phyloP scores from a whole-genome alignment of 2,329 filamentous ascomycete genomes.

The Pestalotiopsis sp. region DNA sequence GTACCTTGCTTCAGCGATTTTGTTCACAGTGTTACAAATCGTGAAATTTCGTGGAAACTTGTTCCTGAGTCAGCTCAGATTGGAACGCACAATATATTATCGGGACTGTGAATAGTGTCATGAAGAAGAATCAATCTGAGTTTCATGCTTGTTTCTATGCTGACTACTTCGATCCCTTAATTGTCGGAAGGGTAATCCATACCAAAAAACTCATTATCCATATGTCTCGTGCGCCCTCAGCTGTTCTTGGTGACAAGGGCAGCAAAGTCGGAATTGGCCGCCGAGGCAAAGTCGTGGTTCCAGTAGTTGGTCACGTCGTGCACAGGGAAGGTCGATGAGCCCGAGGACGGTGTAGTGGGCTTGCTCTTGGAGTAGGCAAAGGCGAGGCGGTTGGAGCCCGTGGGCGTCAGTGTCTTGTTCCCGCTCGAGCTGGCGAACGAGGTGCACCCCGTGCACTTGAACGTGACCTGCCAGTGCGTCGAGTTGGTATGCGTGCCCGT shows the following conservation, averaged over 20 bases:
- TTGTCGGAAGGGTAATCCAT: too few species aligned
- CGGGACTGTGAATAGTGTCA: too few species aligned
- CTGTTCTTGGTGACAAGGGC: conserved; percentile 26
- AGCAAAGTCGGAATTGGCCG: conserved; percentile 27
- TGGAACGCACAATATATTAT: too few species aligned
- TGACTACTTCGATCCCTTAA: too few species aligned
- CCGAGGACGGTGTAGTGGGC: conserved; percentile 23
- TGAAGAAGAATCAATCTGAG: too few species aligned
- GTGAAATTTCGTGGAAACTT: too few species aligned
- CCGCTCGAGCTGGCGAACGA: conserved; percentile 30
- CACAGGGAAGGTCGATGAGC: conserved; percentile 24
- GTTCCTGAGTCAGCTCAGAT: too few species aligned
- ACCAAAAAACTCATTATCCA: too few species aligned
- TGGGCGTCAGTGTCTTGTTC: conserved; percentile 70
- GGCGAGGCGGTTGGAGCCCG: conserved; percentile 86
- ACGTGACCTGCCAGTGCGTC: conserved; percentile 42
- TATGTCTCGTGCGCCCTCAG: conserved; percentile 9
- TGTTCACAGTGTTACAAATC: too few species aligned
- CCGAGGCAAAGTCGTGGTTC: conserved; percentile 32
- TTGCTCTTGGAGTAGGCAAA: conserved; percentile 29
- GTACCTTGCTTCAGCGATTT: neutral
- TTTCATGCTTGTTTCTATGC: too few species aligned
- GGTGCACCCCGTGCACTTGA: conserved; percentile 37
- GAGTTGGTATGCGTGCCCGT: conserved; percentile 40
- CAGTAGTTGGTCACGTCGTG: conserved; percentile 32